Percentiles rank a stretch among this genome's conserved stretches.
phyloP scores from a whole-genome alignment of 495 filamentous ascomycete genomes.

The Tuber umbilicatum region DNA sequence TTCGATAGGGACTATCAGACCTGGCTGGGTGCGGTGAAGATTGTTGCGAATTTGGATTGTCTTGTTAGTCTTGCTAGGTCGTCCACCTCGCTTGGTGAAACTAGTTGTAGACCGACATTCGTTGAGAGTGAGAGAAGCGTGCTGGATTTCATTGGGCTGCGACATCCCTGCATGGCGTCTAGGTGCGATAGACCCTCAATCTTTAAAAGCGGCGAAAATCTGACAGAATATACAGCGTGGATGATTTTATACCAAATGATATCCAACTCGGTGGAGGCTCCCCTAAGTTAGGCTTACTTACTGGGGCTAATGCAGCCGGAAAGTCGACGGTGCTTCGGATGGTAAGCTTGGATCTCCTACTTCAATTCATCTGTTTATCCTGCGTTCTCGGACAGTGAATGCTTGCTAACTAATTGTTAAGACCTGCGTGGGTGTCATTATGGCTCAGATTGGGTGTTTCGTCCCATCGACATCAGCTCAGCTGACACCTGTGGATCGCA shows the following conservation, averaged over 20 bases:
- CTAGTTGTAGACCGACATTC: constrained; percentile 81
- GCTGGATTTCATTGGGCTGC: constrained; percentile 82
- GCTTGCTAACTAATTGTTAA: constrained; percentile 39
- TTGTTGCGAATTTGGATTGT: constrained; percentile 90
- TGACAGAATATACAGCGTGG: constrained; percentile 50
- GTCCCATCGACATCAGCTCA: constrained; percentile 74
- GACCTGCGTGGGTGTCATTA: constrained; percentile 92
- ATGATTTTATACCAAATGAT: constrained; percentile 96
- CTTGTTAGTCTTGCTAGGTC: constrained; percentile 86
- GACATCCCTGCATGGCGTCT: constrained; percentile 88
- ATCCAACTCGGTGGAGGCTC: constrained; percentile 73
- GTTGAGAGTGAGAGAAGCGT: constrained; percentile 72
- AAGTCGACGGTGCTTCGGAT: constrained; percentile 98
- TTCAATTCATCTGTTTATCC: no score
- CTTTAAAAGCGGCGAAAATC: background rate
- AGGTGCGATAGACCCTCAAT: constrained; percentile 7
- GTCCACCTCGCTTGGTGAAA: constrained; percentile 72
- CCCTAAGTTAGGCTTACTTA: constrained; percentile 84
- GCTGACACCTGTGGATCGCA: constrained; percentile 89
- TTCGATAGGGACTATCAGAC: constrained; percentile 80
- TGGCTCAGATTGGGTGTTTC: constrained; percentile 97
- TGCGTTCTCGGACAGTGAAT: constrained; percentile 7
- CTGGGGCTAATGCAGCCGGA: constrained; percentile 93
- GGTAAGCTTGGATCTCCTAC: constrained; percentile 50
- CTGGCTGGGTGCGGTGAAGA: constrained; percentile 83